These are phyloP conservation scores for Microdochium trichocladiopsis DNA, from an alignment of 2,329 filamentous ascomycete genomes.

Conservation along the genomic window DNA sequence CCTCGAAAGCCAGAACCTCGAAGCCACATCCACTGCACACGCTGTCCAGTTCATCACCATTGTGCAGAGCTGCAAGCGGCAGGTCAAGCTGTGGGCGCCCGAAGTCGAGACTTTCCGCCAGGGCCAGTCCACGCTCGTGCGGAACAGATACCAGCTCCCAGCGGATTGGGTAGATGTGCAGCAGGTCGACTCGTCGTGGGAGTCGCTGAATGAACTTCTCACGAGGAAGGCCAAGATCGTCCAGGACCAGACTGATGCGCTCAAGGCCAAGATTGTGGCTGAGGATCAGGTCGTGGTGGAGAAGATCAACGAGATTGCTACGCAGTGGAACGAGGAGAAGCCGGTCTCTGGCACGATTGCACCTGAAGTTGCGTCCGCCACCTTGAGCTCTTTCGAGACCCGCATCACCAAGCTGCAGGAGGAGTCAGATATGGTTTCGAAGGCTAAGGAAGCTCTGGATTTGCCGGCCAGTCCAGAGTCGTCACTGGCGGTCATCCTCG, in stretches of 20 bases:
- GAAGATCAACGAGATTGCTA: constrained; percentile 78
- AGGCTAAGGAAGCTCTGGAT: constrained; percentile 93
- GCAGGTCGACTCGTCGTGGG: constrained; percentile 95
- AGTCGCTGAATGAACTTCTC: constrained; percentile 84
- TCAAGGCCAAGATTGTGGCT: constrained; percentile 88
- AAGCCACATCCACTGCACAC: constrained; percentile 91
- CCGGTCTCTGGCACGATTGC: constrained; percentile 92
- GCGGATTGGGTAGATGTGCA: constrained; percentile 93
- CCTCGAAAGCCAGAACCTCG: constrained; percentile 84
- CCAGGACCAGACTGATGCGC: constrained; percentile 88
- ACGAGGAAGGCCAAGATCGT: constrained; percentile 91
- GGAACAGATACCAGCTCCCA: constrained; percentile 90
- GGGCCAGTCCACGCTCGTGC: constrained; percentile 83
- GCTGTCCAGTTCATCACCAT: constrained; percentile 98
- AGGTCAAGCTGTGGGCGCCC: constrained; percentile 88
- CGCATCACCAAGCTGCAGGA: constrained; percentile 79
- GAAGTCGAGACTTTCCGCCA: constrained; percentile 95
- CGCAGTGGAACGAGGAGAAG: constrained; percentile 93
- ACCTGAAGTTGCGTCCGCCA: constrained; percentile 79
- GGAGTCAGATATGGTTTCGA: constrained; percentile 88
- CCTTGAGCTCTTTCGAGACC: constrained; percentile 73
- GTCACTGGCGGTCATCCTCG: constrained; percentile 76
- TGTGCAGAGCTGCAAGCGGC: constrained; percentile 91
- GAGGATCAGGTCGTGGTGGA: constrained; percentile 88
- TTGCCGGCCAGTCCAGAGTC: constrained; percentile 74